Base-by-base conservation (phyloP, 495 filamentous ascomycete species). In the Trichoderma reesei region DNA sequence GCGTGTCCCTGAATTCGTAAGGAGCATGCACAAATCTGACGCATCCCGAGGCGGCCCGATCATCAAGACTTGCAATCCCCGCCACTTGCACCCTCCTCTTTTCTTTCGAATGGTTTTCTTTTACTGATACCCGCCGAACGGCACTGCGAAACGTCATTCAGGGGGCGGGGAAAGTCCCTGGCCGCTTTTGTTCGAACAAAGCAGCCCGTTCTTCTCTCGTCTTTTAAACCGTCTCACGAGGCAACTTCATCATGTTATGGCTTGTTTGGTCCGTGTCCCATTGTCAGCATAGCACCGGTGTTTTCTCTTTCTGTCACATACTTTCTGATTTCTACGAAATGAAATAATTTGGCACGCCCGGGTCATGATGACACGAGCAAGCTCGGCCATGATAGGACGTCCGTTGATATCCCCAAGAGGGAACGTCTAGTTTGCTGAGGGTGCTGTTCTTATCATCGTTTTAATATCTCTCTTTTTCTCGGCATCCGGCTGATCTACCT, bases 1-100 rank as follows among this genome's bases (percentile, higher is more conserved):
- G 85, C 0, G 77, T 80, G 44, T 71, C 77, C 36, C 66, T 80
- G 9, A 77, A 75, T 11, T 73, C 75, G 11, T 80, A 64, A 77
- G 46, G 41, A 16, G 18, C n/a, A 31, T 18, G 46, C 9, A 9
- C 46, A n/a, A n/a, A n/a, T n/a, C n/a, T n/a, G n/a, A n/a, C n/a
- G n/a, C n/a, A n/a, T n/a, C n/a, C n/a, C n/a, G n/a, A n/a, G n/a
- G n/a, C n/a, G n/a, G 37, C 37, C 5, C 37, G 37, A 6, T 18
- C 26, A 13, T 10, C 26, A 26, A 34, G 9, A 26, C 16, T n/a
- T n/a, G n/a, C n/a, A n/a, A n/a, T n/a, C n/a, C 10, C 26, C 3
- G 20, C n/a, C 34, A 16, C 6, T 34, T 56, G 31, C 34, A 33
- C 26, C 11, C 11, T 56, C 11, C n/a, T n/a, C n/a, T 31, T 36